Evolutionary conservation across 2,329 filamentous ascomycete genomes (phyloP), one percentile per base, ranked within the genome.

Genomic region (Dothistroma pini): DNA sequence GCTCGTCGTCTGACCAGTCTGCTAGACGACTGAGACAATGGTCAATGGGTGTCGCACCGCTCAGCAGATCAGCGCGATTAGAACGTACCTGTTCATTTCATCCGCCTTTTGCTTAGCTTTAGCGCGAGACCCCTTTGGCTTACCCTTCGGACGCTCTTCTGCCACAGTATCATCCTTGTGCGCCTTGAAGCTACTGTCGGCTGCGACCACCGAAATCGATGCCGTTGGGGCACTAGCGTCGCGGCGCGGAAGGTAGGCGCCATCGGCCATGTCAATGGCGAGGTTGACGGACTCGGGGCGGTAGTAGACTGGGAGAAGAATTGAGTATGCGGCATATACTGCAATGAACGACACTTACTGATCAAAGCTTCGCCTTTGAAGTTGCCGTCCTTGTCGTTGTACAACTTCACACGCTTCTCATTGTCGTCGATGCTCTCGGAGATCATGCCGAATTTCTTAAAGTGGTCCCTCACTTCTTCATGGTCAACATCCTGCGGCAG

Each of bases 361-460:
- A 99, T 81, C 34, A 99, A 82, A 2, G 91, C 93, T 73, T 97
- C 93, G 63, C 95, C 95, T 74, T 97, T 97, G 82, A 96, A 96
- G 16, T 86, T 84, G 21, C 92, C 95, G 1, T 87, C 78, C 1
- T 89, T 86, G 73, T 97, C 88, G 21, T 82, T 86, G 77, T 99
- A 99, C 75, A 99, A 86, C 78, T 96, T 97, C 77, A 99, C 93
- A 41, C 95, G 88, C 50, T 91, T 91, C 51, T 87, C 85, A 59
- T 91, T 90, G 70, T 87, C 92, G 71, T 97, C 93, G 66, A 96
- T 93, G 76, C 96, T 90, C 76, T 97, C 93, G 54, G 93, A 91
- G 66, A 99, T 93, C 67, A 97, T 89, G 62, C 93, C 93, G 71
- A 86, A 96, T 74, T 91, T 93, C 54, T 88, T 91, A 79, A 99